Conservation (phyloP, 805 yeast genomes). For the Hyphopichia homilentoma region DNA sequence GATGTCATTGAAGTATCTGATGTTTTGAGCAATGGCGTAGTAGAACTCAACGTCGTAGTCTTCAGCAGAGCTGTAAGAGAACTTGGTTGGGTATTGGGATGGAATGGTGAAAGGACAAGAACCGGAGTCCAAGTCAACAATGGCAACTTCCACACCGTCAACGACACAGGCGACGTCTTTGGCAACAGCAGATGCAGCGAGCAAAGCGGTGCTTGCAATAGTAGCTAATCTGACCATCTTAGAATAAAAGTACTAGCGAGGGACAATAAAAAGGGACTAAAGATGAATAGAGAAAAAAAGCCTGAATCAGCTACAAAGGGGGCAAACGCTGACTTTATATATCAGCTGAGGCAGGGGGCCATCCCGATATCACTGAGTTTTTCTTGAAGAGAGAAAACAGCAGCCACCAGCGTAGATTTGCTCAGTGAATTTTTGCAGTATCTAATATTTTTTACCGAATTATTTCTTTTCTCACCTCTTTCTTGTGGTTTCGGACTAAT, state of each 20-base stretch:
- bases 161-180: constrained; percentile 35
- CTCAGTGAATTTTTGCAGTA: too few species aligned
- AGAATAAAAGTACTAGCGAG: constrained; percentile 1
- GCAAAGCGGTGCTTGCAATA: constrained; percentile 11
- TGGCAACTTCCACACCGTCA: constrained; percentile 27
- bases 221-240: constrained; percentile 13
- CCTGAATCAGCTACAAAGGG: too few species aligned
- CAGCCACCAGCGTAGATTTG: too few species aligned
- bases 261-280: background rate
- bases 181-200: constrained; percentile 25
- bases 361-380: too few species aligned
- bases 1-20: constrained; percentile 33
- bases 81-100: constrained; percentile 19
- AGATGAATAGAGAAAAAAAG: background rate
- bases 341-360: background rate
- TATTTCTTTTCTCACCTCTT: too few species aligned
- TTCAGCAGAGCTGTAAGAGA: constrained; percentile 22
- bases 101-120: constrained; percentile 36
- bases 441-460: too few species aligned
- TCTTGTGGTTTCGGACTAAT: too few species aligned
- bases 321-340: background rate
- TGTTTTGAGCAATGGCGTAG: constrained; percentile 22
- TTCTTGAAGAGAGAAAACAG: too few species aligned
- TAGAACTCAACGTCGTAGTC: constrained; percentile 33
- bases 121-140: constrained; percentile 40